Evolutionary conservation across 805 yeast species (phyloP).

Genomic region (Saccharomycopsis fibuligera): DNA sequence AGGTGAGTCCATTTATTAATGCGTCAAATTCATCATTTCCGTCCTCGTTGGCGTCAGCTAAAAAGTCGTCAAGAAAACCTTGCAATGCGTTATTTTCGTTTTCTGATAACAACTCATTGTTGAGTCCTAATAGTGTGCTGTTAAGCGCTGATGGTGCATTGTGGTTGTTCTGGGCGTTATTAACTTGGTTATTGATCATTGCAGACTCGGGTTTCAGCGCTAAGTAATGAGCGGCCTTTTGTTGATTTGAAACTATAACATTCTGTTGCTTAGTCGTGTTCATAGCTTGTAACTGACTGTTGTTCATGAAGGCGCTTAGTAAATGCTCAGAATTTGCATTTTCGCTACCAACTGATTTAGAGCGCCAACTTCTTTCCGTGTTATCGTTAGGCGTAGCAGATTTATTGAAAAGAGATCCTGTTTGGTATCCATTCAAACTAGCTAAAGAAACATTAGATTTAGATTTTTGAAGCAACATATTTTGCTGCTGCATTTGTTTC

Average conservation of each 20-base stretch:
- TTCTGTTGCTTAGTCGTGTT: not conserved
- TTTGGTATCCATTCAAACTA: not conserved
- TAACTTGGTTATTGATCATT: no score
- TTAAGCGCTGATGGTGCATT: not conserved
- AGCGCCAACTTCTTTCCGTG: no score
- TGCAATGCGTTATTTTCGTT: conserved; percentile 19
- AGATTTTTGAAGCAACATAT: conserved; percentile 2
- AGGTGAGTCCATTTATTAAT: conserved; percentile 5
- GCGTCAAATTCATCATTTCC: conserved; percentile 8
- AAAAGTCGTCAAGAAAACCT: conserved; percentile 20
- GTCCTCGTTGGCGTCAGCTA: conserved; percentile 14
- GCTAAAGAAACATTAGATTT: not conserved
- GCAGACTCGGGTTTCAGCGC: no score
- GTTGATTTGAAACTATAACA: not conserved
- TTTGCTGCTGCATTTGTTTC: conserved; percentile 14
- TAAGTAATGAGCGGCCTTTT: not conserved
- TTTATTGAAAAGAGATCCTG: not conserved
- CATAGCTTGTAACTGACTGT: not conserved
- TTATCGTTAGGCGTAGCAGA: no score
- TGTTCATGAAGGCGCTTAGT: not conserved
- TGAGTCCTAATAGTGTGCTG: not conserved
- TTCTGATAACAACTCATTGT: conserved; percentile 14
- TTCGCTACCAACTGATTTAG: not conserved
- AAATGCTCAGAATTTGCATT: not conserved
- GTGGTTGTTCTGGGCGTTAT: no score